Evolutionary conservation across 306 rosid species (phyloP), one percentile per base, ranked within the genome.

Genomic region (Neltuma alba): DNA sequence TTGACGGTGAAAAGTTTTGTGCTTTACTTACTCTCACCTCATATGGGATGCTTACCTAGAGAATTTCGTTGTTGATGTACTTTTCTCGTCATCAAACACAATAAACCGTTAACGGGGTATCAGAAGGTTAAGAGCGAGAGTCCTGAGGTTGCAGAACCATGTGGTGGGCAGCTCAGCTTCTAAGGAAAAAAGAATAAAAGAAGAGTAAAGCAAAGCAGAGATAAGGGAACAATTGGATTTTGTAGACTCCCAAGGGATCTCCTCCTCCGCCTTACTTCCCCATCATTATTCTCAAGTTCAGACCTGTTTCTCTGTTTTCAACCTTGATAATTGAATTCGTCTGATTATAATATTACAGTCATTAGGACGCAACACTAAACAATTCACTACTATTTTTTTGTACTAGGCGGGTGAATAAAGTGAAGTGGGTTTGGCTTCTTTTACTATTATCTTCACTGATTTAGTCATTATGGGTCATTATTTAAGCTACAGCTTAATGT

Each of bases 221-320:
- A 64, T 78, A 79, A 25, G 90, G 87, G 92, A 92, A 89, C 94
- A 89, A 78, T 75, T 42, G 96, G 97, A 94, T 94, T 94, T 89
- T 94, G 97, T 94, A 92, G 87, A 88, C 80, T 83, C 86, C 93
- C 98, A 85, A 94, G 92, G 96, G 97, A 94, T 92, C 85, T 92
- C 83, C 98, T 84, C 83, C 69, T 79, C 88, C 88, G 69, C 88
- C 89, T 82, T 87, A 85, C 85, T 84, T 82, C 85, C 36, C 13
- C 92, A 90, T 88, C 88, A 89, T 89, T 88, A 81, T 87, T 63
- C 52, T 18, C 20, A 28, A n/a, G 3, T n/a, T 16, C 86, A 60
- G 71, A 80, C 78, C 79, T 55, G 45, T 18, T 75, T 9, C 55
- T 60, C 13, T 57, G 16, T 72, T 70, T 74, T 45, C 3, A 50